phyloP scores from a whole-genome alignment of 306 rosid species.

The Prunus campanulata region DNA sequence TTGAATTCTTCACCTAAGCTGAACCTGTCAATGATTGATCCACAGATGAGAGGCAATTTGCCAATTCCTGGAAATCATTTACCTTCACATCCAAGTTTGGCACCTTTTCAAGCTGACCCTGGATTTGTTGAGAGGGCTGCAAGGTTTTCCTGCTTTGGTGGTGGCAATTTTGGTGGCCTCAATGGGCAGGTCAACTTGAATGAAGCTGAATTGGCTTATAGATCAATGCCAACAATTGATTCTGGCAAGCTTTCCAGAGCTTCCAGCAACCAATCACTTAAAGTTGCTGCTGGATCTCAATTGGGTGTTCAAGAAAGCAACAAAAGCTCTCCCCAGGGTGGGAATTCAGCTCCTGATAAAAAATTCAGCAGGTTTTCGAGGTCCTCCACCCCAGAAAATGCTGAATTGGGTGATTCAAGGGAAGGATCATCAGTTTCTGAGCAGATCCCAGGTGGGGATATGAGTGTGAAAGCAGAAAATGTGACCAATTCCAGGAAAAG shows the following conservation, averaged over 20 bases:
- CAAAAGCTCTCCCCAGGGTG: slow-evolving; percentile 19
- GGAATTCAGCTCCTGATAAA: slow-evolving; percentile 27
- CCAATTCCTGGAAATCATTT: slow-evolving; percentile 19
- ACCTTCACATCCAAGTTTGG: slow-evolving; percentile 30
- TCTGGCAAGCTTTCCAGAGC: slow-evolving; percentile 33
- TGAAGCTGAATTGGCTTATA: slow-evolving; percentile 34
- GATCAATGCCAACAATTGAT: slow-evolving; percentile 35
- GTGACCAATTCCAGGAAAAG: slow-evolving; percentile 36
- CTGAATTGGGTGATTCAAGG: slow-evolving; percentile 43
- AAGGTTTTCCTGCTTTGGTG: slow-evolving; percentile 43
- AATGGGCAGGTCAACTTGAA: slow-evolving; percentile 31
- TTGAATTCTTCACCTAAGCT: slow-evolving; percentile 57
- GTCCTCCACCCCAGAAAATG: slow-evolving; percentile 48
- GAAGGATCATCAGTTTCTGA: slow-evolving; percentile 61
- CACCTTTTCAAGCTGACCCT: slow-evolving; percentile 48
- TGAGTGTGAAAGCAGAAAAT: slow-evolving; percentile 29
- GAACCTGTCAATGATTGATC: slow-evolving; percentile 33
- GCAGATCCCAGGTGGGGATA: slow-evolving; percentile 46
- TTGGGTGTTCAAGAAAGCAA: slow-evolving; percentile 28
- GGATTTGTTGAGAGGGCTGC: slow-evolving; percentile 59
- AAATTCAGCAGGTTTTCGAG: slow-evolving; percentile 35
- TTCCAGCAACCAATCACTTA: slow-evolving; percentile 28
- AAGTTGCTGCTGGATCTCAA: slow-evolving; percentile 34
- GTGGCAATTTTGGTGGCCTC: slow-evolving; percentile 12
- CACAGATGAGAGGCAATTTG: slow-evolving; percentile 32